phyloP scores from a whole-genome alignment of 1,139 yeast species.

The Candida pseudocylindracea region DNA sequence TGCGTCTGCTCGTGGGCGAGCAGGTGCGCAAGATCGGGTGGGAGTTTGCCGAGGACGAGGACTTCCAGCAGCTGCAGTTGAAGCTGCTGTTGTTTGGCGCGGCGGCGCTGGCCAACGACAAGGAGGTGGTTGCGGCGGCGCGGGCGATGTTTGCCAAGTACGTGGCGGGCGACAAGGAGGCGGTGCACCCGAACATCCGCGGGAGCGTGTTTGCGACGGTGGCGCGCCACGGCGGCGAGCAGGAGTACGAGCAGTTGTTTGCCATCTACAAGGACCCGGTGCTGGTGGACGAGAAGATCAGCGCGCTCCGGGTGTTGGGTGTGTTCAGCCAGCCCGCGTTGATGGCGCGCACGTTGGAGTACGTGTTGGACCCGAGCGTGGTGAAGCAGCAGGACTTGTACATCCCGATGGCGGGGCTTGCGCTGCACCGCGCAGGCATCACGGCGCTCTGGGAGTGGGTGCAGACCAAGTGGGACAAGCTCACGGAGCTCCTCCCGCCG shows the following conservation, averaged over 20 bases:
- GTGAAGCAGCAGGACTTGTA: constrained; percentile 68
- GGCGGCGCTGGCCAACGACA: constrained; percentile 41
- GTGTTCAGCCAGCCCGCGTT: constrained; percentile 34
- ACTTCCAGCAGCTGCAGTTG: constrained; percentile 54
- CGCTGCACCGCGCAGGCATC: constrained; percentile 38
- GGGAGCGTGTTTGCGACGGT: constrained; percentile 44
- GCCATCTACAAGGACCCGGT: constrained; percentile 42
- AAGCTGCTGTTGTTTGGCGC: constrained; percentile 51
- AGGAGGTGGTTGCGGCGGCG: constrained; percentile 28
- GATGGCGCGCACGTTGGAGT: constrained; percentile 34
- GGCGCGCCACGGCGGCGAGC: constrained; percentile 42
- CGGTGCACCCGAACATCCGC: constrained; percentile 69
- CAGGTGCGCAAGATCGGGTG: constrained; percentile 48
- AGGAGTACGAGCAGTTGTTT: constrained; percentile 40
- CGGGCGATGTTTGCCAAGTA: constrained; percentile 33
- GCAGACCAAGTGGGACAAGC: constrained; percentile 46
- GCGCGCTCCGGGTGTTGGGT: constrained; percentile 63
- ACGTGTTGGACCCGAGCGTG: constrained; percentile 43
- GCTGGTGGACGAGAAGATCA: constrained; percentile 51
- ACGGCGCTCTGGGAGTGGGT: constrained; percentile 61
- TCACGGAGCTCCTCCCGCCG: constrained; percentile 54
- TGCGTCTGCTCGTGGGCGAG: constrained; percentile 32
- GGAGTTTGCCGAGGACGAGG: constrained; percentile 36
- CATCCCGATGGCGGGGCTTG: constrained; percentile 54
- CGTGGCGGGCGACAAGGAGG: constrained; percentile 39